A percentile compares a stretch with the other conserved stretches of the same genome.
These are phyloP conservation scores for Ceratocystis cacaofunesta DNA, from an alignment of 2,329 filamentous ascomycete genomes.

Conservation along the genomic window DNA sequence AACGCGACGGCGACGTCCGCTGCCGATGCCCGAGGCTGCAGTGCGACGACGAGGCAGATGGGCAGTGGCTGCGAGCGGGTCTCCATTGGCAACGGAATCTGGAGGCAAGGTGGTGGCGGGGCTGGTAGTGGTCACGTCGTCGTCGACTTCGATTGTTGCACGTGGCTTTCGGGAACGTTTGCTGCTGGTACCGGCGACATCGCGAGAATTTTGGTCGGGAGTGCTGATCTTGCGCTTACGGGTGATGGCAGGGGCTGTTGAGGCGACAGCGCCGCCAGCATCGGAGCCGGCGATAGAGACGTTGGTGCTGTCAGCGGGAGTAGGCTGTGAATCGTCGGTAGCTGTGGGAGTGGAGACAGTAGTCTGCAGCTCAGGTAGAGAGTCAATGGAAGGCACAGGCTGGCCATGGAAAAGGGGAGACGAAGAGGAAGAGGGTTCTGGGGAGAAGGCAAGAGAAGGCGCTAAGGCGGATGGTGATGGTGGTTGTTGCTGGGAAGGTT, in stretches of 20 bases:
- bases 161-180: conserved; percentile 21
- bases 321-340: conserved; percentile 14
- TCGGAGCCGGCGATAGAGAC: conserved; percentile 12
- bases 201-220: not conserved
- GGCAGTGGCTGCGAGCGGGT: conserved; percentile 18
- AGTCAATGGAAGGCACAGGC: conserved; percentile 8
- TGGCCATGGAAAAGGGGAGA: not conserved
- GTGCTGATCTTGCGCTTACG: conserved; percentile 5
- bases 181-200: not conserved
- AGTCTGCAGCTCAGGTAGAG: conserved; percentile 13
- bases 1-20: conserved; percentile 24
- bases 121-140: conserved; percentile 13
- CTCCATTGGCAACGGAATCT: too few relatives aligned
- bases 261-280: not conserved
- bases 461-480: too few relatives aligned
- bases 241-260: not conserved
- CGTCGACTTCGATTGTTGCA: conserved; percentile 19
- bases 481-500: not conserved
- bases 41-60: not conserved
- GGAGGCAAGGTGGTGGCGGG: conserved; percentile 16
- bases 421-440: not conserved
- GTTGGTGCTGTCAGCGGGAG: conserved; percentile 11
- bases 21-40: not conserved
- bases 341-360: conserved; percentile 10
- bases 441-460: not conserved